phyloP scores from a whole-genome alignment of 2,329 filamentous ascomycete species.

The Colletotrichum eleusines region DNA sequence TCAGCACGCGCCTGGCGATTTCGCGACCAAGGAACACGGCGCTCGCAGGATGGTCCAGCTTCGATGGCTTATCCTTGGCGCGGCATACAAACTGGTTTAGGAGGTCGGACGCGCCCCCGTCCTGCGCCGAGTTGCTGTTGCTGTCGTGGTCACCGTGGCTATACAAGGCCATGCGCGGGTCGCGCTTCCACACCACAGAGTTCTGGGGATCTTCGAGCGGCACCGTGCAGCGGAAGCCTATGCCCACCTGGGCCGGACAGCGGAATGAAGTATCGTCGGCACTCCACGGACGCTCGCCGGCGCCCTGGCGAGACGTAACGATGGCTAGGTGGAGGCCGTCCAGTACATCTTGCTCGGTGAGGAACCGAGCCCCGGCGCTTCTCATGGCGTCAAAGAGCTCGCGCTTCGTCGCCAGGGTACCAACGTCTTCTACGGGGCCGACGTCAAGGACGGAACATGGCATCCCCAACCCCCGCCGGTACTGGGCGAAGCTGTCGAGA shows the following conservation, averaged over 20 bases:
- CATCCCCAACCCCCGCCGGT: conserved; percentile 51
- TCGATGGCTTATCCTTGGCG: too few species aligned
- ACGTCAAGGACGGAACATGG: conserved; percentile 56
- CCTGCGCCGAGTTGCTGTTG: too few species aligned
- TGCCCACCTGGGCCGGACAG: conserved; percentile 7
- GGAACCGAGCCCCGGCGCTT: background rate
- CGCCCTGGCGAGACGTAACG: too few species aligned
- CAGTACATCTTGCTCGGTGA: too few species aligned
- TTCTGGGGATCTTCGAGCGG: conserved; percentile 3
- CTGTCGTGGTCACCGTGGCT: background rate
- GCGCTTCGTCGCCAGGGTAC: conserved; percentile 51
- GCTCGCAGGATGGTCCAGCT: too few species aligned
- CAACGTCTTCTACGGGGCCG: conserved; percentile 53
- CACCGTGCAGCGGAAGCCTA: conserved; percentile 10
- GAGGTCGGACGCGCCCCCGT: background rate
- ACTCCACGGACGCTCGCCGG: too few species aligned
- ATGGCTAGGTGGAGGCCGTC: too few species aligned
- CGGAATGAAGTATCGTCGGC: background rate
- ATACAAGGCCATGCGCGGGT: conserved; percentile 17
- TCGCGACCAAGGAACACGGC: too few species aligned
- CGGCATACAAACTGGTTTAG: too few species aligned
- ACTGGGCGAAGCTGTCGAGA: conserved; percentile 54
- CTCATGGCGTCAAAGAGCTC: conserved; percentile 45
- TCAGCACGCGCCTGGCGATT: background rate
- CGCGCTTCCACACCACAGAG: conserved; percentile 20